Evolutionary conservation across 257 asterid genomes (phyloP).

Genomic region (Orobanche coerulescens): DNA sequence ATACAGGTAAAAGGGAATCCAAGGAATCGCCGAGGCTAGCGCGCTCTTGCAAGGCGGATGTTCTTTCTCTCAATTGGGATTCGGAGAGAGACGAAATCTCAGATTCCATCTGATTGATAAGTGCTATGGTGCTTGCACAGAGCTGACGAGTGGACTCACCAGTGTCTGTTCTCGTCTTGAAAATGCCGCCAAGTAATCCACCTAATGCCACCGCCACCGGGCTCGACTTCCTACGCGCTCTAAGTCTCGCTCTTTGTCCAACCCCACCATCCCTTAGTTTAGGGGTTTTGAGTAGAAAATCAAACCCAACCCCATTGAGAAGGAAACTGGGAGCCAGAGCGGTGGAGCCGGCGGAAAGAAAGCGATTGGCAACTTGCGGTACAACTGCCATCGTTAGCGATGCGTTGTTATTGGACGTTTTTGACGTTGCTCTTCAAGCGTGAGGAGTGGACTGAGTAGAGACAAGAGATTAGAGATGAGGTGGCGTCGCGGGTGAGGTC

Average conservation of each 20-base stretch:
- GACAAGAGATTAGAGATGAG: constrained; percentile 20
- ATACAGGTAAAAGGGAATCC: constrained; percentile 86
- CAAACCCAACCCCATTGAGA: constrained; percentile 16
- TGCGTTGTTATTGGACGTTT: too few species aligned
- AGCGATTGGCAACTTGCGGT: constrained; percentile 23
- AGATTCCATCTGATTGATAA: constrained; percentile 64
- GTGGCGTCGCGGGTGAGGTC: not conserved
- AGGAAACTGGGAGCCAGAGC: constrained; percentile 24
- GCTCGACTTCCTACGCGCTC: constrained; percentile 22
- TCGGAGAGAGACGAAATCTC: constrained; percentile 70
- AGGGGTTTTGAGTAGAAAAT: constrained; percentile 9
- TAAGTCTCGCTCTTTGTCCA: constrained; percentile 17
- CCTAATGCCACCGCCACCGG: constrained; percentile 77
- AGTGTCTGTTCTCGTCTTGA: constrained; percentile 52
- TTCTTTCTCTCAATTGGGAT: constrained; percentile 63
- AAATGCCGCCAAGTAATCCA: constrained; percentile 81
- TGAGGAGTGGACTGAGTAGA: not conserved
- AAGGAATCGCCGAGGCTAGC: constrained; percentile 58
- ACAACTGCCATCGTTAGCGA: constrained; percentile 26
- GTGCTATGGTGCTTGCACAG: constrained; percentile 48
- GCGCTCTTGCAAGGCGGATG: constrained; percentile 59
- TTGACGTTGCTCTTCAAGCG: too few species aligned
- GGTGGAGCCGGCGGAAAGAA: constrained; percentile 22
- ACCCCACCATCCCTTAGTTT: constrained; percentile 10
- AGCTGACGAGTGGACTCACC: constrained; percentile 78